phyloP scores from a whole-genome alignment of 2,329 filamentous ascomycete species.

The Cladorrhinum sp. region DNA sequence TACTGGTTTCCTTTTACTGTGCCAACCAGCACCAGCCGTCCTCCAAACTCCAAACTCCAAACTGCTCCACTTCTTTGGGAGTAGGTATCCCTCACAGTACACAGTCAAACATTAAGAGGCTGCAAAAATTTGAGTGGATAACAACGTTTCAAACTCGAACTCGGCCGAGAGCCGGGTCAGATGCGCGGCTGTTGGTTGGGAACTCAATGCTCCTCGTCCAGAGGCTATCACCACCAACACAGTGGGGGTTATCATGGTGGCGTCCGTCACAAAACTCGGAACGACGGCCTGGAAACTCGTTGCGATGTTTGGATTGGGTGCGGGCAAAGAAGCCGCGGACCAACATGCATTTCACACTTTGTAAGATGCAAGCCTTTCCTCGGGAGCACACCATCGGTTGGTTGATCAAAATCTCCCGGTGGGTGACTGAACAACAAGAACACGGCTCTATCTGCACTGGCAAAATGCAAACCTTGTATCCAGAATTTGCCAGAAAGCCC shows the following conservation, averaged over 20 bases:
- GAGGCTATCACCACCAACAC: background rate
- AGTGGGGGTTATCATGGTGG: background rate
- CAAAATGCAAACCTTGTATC: background rate
- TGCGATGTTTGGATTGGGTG: background rate
- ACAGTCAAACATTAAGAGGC: too few relatives aligned
- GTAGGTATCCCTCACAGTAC: too few relatives aligned
- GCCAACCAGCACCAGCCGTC: background rate
- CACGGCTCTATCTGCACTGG: background rate
- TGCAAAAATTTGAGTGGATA: too few relatives aligned
- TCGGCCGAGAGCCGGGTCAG: background rate
- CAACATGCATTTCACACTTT: conserved; percentile 5
- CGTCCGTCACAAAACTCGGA: background rate
- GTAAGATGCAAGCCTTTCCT: background rate
- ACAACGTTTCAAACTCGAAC: background rate
- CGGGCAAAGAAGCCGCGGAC: background rate
- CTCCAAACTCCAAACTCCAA: too few relatives aligned
- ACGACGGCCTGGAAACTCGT: background rate
- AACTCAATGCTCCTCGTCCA: background rate
- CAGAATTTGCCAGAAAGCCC: background rate
- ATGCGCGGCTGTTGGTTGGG: background rate
- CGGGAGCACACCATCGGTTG: background rate
- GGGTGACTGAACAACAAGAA: background rate
- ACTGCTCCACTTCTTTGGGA: too few relatives aligned
- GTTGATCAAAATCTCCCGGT: background rate
- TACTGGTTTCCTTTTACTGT: background rate